Base-by-base conservation (phyloP, 1,284 basidiomycete genomes). In the Ustilago esculenta region DNA sequence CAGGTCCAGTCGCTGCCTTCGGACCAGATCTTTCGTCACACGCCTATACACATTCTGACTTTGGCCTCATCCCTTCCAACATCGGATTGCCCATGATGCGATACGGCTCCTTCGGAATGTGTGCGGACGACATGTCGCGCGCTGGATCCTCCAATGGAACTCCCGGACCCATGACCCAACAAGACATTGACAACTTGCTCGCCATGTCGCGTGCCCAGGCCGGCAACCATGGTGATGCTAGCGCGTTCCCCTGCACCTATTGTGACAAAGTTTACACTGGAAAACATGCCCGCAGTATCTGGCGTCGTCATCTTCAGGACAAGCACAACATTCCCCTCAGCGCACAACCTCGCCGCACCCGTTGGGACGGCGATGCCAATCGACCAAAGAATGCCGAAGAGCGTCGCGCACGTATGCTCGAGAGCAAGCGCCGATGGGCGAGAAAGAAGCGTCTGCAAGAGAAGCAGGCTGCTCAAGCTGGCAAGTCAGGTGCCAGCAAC, bases 321-420 rank as follows among this genome's bases (percentile, higher is more conserved):
- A 86, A 86, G 73, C 86, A 87, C 74, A 84, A 83, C 24, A 85
- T 87, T 27, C 85, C 85, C 1, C 69, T 87, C 40, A 81, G 80
- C 25, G 75, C 82, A 5, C 86, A 87, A 75, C 83, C 84, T 30
- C 81, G 85, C 25, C 77, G 85, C 36, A 86, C 85, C 10, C 81
- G 86, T 30, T 87, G 86, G 86, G 86, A 87, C 73, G 82, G 83
- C 54, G 85, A 85, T 61, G 83, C 81, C 21, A 84, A 85, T 49
- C 79, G 85, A 27, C 85, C 85, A 4, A 85, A 84, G 51, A 84
- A 83, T 34, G 83, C 83, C 12, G 82, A 83, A 46, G 85, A 86
- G 66, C 83, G 84, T 24, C 82, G 84, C 23, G 83, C 84, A 39
- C 73, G 85, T n/a, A 84, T 82, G 57, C 79, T 86, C 34, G 84